Conservation (phyloP, 305 asterid genomes). For the Stenogyne calaminthoides region DNA sequence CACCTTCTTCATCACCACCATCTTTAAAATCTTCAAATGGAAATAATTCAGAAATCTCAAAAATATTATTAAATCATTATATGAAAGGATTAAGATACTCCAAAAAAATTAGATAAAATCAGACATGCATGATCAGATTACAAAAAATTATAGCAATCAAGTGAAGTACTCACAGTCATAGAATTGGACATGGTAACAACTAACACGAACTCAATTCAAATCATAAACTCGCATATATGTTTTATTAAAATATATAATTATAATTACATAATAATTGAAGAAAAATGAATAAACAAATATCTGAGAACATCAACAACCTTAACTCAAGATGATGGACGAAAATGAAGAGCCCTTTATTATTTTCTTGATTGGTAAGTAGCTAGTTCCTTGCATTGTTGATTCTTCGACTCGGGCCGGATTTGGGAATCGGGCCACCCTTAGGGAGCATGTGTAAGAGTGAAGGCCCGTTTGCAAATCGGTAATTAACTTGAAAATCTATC, state of each 20-base stretch:
- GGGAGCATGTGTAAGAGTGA: conserved; percentile 50
- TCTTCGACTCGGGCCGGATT: conserved; percentile 58
- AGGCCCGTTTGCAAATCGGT: conserved; percentile 28
- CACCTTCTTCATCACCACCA: neutral
- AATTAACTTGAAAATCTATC: neutral
- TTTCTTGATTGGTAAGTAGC: neutral
- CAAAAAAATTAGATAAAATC: neutral
- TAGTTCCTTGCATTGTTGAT: conserved; percentile 42
- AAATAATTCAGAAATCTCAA: neutral
- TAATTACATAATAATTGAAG: neutral
- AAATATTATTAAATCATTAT: neutral
- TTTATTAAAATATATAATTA: too few relatives aligned
- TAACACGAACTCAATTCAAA: neutral
- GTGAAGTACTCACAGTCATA: neutral
- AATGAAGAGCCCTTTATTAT: neutral
- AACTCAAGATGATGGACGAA: neutral
- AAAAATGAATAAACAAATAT: neutral
- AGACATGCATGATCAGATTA: neutral
- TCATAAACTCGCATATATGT: too few relatives aligned
- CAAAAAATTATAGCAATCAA: neutral
- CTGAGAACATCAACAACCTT: neutral
- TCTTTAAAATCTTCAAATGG: neutral
- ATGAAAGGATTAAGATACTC: neutral
- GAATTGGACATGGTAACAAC: neutral
- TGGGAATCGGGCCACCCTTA: conserved; percentile 51